Percentiles rank a stretch among this genome's conserved stretches.
These are phyloP conservation scores for Saprolegnia parasitica DNA, from an alignment of 352 stramenopile species.

Conservation along the genomic window DNA sequence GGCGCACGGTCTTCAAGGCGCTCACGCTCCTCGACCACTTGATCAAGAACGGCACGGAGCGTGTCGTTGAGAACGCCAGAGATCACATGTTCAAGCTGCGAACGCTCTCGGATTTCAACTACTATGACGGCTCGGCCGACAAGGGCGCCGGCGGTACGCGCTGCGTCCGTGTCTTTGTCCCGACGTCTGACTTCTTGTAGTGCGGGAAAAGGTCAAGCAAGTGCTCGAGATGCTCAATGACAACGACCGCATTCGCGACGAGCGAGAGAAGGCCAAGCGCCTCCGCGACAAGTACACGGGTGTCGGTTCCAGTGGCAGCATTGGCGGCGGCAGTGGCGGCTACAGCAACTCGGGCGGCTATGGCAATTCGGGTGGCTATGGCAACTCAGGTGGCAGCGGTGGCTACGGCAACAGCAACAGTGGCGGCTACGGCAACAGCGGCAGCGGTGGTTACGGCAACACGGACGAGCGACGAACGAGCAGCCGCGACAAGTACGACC, in stretches of 20 bases:
- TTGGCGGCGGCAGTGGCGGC: constrained; percentile 35
- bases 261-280: constrained; percentile 79
- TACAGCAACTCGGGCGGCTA: constrained; percentile 34
- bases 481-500: constrained; percentile 61
- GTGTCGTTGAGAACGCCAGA: constrained; percentile 95
- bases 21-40: constrained; percentile 95
- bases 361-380: constrained; percentile 33
- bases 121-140: constrained; percentile 81
- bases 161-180: background rate
- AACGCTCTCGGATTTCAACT: constrained; percentile 83
- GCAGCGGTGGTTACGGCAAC: constrained; percentile 27
- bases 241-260: constrained; percentile 83
- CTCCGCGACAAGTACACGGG: constrained; percentile 87
- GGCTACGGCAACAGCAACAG: constrained; percentile 33
- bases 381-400: constrained; percentile 31
- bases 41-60: constrained; percentile 97
- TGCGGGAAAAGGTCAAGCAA: constrained; percentile 87
- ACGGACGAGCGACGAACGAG: constrained; percentile 33
- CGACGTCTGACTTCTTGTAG: constrained; percentile 32
- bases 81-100: constrained; percentile 93
- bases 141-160: constrained; percentile 72
- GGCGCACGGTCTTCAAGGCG: constrained; percentile 97
- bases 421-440: constrained; percentile 32
- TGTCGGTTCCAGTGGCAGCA: constrained; percentile 59
- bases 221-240: constrained; percentile 85